Evolutionary conservation across 345 rosid species (phyloP), one percentile per base, ranked within the genome.

Genomic region (Gossypium ekmanianum): DNA sequence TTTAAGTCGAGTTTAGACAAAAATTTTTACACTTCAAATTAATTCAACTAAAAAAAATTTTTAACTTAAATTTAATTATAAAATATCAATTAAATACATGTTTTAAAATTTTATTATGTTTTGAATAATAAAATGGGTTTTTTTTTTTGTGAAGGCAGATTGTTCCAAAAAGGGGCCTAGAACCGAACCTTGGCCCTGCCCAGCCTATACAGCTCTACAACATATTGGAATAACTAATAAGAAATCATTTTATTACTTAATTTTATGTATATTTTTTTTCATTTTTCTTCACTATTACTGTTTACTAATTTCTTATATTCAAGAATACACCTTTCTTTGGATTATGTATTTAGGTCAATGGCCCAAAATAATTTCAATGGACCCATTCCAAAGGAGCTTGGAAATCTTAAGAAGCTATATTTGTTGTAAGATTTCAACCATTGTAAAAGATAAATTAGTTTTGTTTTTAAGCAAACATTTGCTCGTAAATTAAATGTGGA

Each of bases 301-400:
- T 26, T 2, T 26, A 9, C 2, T 24, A 59, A 26, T 24, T 61
- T 27, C 67, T 62, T 34, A 3, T 39, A 9, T 63, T 63, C 24
- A 63, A 39, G 48, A 39, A 3, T 12, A 39, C 13, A 63, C 13
- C 41, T 9, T 17, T 12, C 12, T 39, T 39, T 39, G 48, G 22
- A 63, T 39, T 39, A 34, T 9, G 9, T 39, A 16, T 11, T 12
- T n/a, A 75, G 78, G 45, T 75, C 85, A 48, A 9, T 86, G 16
- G 76, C 75, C 16, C 65, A 20, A 56, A 86, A 82, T 75, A 74
- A 59, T 2, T 73, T 86, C 2, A 78, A 81, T 3, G 87, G 87
- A 66, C 62, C 79, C 26, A 51, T 34, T 5, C 41, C 41, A 34
- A 34, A 34, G 41, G 41, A 34, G 41, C 41, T 34, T 34, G 41